Percentiles rank a stretch among this genome's conserved stretches.
These are phyloP conservation scores for Rhodotorula glutinis DNA, from an alignment of 1,284 basidiomycete species.

Conservation along the genomic window DNA sequence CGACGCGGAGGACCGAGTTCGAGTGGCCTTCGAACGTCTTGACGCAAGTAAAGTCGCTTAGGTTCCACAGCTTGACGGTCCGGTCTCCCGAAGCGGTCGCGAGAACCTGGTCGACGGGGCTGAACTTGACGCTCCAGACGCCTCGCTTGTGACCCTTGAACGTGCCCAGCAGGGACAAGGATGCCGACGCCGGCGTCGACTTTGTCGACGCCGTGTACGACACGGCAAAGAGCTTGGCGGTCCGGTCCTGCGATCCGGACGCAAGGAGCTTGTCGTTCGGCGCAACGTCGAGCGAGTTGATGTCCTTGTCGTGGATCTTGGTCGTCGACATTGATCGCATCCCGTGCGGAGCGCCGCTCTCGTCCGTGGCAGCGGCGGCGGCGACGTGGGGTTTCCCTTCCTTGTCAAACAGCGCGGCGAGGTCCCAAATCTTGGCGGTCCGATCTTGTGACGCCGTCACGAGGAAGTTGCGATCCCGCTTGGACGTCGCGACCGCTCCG, in stretches of 20 bases:
- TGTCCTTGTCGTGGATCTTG: slow-evolving; percentile 96
- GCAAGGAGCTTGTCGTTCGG: slow-evolving; percentile 86
- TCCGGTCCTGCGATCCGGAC: slow-evolving; percentile 93
- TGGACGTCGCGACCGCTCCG: slow-evolving; percentile 80
- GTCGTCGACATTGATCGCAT: slow-evolving; percentile 72
- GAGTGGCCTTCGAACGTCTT: slow-evolving; percentile 98
- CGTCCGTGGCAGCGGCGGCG: slow-evolving; percentile 18
- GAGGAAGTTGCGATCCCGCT: slow-evolving; percentile 62
- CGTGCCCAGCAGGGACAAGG: slow-evolving; percentile 73
- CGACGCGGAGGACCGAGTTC: slow-evolving; percentile 89
- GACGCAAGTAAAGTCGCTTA: slow-evolving; percentile 84
- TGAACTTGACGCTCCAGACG: slow-evolving; percentile 91
- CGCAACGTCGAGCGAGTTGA: slow-evolving; percentile 90
- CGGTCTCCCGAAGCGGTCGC: slow-evolving; percentile 94
- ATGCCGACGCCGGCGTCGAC: slow-evolving; percentile 54
- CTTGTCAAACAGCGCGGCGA: slow-evolving; percentile 55
- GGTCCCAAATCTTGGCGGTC: slow-evolving; percentile 98
- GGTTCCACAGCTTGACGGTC: slow-evolving; percentile 87
- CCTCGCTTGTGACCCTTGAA: slow-evolving; percentile 96
- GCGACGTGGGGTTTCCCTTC: neutral
- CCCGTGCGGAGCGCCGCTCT: slow-evolving; percentile 40
- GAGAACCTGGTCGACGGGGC: slow-evolving; percentile 73
- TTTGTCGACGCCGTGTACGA: slow-evolving; percentile 46
- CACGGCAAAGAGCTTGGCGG: slow-evolving; percentile 85
- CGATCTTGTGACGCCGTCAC: slow-evolving; percentile 95